Percentiles rank a stretch among this genome's conserved stretches.
These are phyloP conservation scores for Cadophora sp. DNA, from an alignment of 2,329 filamentous ascomycete genomes.

Conservation along the genomic window DNA sequence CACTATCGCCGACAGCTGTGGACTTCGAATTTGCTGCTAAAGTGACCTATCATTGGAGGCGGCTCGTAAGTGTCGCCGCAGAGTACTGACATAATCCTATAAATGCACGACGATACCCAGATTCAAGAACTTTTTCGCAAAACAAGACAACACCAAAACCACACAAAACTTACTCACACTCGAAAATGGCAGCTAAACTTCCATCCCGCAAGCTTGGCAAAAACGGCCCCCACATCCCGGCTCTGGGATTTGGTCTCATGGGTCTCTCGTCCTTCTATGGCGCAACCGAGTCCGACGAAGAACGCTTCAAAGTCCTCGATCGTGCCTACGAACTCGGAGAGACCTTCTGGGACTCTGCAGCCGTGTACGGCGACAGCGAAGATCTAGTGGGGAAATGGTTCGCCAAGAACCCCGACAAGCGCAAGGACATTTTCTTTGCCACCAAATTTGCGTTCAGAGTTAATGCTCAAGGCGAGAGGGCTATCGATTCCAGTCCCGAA, in stretches of 20 bases:
- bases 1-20: not conserved
- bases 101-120: not conserved
- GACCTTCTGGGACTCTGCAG: conserved; percentile 48
- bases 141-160: not conserved
- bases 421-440: conserved; percentile 55
- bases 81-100: not conserved
- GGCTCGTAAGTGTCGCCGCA: not conserved
- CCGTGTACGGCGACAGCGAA: conserved; percentile 51
- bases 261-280: conserved; percentile 31
- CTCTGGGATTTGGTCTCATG: conserved; percentile 41
- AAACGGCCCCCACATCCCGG: conserved; percentile 38
- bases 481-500: conserved; percentile 42
- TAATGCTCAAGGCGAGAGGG: conserved; percentile 46
- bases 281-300: conserved; percentile 41
- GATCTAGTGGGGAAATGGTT: conserved; percentile 56
- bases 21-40: not conserved
- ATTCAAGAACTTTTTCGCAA: not conserved
- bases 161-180: not conserved
- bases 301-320: conserved; percentile 49
- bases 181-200: conserved; percentile 33
- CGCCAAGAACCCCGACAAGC: conserved; percentile 47
- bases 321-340: conserved; percentile 48
- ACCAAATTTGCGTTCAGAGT: conserved; percentile 38
- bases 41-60: not conserved
- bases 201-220: conserved; percentile 37